Base-by-base conservation (phyloP, 495 filamentous ascomycete species). In the Xylaria castorea region DNA sequence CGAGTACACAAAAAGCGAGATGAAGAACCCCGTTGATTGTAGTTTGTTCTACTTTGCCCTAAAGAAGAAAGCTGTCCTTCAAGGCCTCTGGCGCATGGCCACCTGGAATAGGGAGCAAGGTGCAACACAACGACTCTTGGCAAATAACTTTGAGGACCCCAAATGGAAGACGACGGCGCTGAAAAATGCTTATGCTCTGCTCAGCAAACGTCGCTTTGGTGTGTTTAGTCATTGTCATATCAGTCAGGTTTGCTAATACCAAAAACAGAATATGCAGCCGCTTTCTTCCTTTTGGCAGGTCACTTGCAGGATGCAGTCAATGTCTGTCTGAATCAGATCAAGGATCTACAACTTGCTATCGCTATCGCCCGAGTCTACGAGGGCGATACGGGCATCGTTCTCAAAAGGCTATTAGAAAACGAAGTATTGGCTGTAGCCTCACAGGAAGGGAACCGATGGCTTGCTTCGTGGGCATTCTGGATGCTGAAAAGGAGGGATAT, bases 161-260 rank as follows among this genome's bases (percentile, higher is more conserved):
- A 90, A 93, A 73, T 97, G 96, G 94, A 92, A 89, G 82, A 97
- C 93, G 2, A 91, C 94, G 3, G 96, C 97, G 14, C 80, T 97
- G 70, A 99, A 99, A 82, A 99, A 99, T 77, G 96, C 96, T 2
- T 99, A 97, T 81, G 95, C 95, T n/a, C 80, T 99, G 70, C 91
- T 98, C 78, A 95, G 94, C 55, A 96, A 94, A 82, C 90, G 92
- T 48, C 87, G 96, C 76, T 97, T 97, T 81, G 92, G 93, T 95
- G 82, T 74, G 87, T 65, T 44, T 40, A n/a, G 9, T 36, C 18
- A 7, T 32, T 11, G 51, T 71, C 12, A 34, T 18, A 3, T 74
- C 14, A 32, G 14, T 48, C 2, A 57, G 34, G 22, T 27, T 20
- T 74, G 67, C 44, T 78, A 73, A 77, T 48, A 58, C 48, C 46